Percentiles rank a stretch among this genome's conserved stretches.
These are phyloP conservation scores for Furcasterigmium sp. DNA, from an alignment of 2,329 filamentous ascomycete genomes.

Conservation along the genomic window DNA sequence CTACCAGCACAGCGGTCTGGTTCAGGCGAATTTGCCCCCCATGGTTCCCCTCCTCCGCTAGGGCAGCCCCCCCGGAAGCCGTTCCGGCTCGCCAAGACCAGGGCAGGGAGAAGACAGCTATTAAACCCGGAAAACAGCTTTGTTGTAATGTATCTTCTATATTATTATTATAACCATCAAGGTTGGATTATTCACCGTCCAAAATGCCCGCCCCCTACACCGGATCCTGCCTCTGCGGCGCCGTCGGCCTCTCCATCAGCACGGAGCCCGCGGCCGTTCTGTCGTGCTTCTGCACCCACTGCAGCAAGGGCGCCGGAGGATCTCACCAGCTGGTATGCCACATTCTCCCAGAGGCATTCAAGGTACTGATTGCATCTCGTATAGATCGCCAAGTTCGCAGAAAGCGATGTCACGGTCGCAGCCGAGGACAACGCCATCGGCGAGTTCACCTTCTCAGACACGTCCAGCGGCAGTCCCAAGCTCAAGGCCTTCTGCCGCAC, in stretches of 20 bases:
- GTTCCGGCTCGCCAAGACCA: no score
- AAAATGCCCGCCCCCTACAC: constrained; percentile 8
- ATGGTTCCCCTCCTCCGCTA: no score
- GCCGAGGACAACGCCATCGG: constrained; percentile 4
- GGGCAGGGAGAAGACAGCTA: no score
- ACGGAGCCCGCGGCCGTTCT: constrained; percentile 8
- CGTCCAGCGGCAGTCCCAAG: constrained; percentile 17
- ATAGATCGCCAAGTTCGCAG: constrained; percentile 22
- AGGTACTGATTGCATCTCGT: no score
- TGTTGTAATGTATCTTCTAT: no score
- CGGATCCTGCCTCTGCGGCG: constrained; percentile 11
- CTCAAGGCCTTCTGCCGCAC: constrained; percentile 18
- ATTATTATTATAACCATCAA: no score
- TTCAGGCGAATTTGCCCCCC: no score
- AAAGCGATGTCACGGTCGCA: constrained; percentile 9
- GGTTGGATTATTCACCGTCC: no score
- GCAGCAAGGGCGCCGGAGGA: constrained; percentile 10
- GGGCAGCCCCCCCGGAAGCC: no score
- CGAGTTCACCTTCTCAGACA: constrained; percentile 14
- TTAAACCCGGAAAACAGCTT: no score
- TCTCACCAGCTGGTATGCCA: constrained; percentile 9
- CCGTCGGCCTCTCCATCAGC: constrained; percentile 5
- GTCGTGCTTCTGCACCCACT: constrained; percentile 13
- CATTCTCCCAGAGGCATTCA: no score
- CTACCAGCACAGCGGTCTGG: no score